These are phyloP conservation scores for Tagetes erecta DNA, from an alignment of 129 eudicot species.

Conservation along the genomic window DNA sequence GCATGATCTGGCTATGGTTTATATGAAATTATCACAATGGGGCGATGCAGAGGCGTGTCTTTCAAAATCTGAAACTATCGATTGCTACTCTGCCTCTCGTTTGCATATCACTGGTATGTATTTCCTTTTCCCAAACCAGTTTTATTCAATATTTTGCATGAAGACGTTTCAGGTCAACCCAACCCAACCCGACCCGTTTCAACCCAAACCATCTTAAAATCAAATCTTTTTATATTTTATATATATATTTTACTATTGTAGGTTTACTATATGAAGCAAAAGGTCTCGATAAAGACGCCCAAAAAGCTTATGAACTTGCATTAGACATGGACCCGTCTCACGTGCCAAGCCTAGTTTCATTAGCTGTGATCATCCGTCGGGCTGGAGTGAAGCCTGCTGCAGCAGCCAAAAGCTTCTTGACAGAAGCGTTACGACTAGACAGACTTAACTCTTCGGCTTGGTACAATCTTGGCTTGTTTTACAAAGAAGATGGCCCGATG, in stretches of 20 bases:
- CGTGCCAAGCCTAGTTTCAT: slow-evolving; percentile 69
- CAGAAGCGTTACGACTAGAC: slow-evolving; percentile 74
- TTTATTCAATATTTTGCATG: not conserved
- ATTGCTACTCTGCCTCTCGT: slow-evolving; percentile 59
- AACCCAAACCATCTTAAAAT: not conserved
- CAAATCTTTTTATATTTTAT: not conserved
- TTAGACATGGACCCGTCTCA: slow-evolving; percentile 65
- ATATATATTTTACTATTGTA: slow-evolving; percentile 11
- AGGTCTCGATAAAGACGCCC: slow-evolving; percentile 72
- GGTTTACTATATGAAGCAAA: slow-evolving; percentile 78
- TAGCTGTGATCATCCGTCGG: slow-evolving; percentile 58
- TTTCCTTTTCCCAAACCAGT: not conserved
- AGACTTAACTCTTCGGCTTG: slow-evolving; percentile 68
- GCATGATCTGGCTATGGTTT: slow-evolving; percentile 79
- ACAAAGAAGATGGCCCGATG: slow-evolving; percentile 56
- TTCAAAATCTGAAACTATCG: slow-evolving; percentile 58
- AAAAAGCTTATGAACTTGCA: slow-evolving; percentile 53
- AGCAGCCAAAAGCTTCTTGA: slow-evolving; percentile 60
- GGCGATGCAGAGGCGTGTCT: slow-evolving; percentile 85
- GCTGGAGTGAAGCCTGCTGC: slow-evolving; percentile 45
- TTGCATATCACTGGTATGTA: slow-evolving; percentile 75
- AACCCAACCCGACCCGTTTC: slow-evolving; percentile 1
- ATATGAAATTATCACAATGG: slow-evolving; percentile 67
- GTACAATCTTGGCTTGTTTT: slow-evolving; percentile 74
- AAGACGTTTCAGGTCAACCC: not conserved